A percentile compares a stretch with the other conserved stretches of the same genome.
These are phyloP conservation scores for Dipteronia sinensis DNA, from an alignment of 345 rosid species.

Conservation along the genomic window DNA sequence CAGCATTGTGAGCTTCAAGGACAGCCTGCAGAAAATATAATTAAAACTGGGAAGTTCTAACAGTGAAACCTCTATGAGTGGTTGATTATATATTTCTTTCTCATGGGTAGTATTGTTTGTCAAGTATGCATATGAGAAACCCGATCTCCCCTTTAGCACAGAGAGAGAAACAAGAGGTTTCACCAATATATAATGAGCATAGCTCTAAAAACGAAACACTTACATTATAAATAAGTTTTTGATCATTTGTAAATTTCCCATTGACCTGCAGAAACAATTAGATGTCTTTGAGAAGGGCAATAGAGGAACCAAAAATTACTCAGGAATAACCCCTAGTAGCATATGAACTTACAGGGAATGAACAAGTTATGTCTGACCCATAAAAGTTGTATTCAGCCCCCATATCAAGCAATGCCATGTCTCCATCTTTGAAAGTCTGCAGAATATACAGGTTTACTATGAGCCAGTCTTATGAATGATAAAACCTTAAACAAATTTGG, in stretches of 20 bases:
- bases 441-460: constrained; percentile 10
- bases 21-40: constrained; percentile 60
- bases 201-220: constrained; percentile 30
- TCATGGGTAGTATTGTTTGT: not conserved
- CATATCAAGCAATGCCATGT: constrained; percentile 95
- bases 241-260: constrained; percentile 88
- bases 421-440: constrained; percentile 86
- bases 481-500: not conserved
- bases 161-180: not conserved
- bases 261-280: constrained; percentile 59
- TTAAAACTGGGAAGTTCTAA: constrained; percentile 12
- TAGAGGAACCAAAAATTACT: not conserved
- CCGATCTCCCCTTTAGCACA: not conserved
- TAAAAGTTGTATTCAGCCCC: constrained; percentile 91
- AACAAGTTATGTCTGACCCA: constrained; percentile 95
- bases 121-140: constrained; percentile 5
- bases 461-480: not conserved
- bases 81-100: constrained; percentile 5
- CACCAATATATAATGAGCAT: not conserved
- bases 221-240: constrained; percentile 78
- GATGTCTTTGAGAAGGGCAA: not conserved
- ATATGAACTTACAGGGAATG: constrained; percentile 75
- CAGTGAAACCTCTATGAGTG: not conserved
- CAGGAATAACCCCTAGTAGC: not conserved
- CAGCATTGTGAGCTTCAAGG: constrained; percentile 83